Base-by-base conservation (phyloP, 1,284 basidiomycete species). In the Nidula niveotomentosa region DNA sequence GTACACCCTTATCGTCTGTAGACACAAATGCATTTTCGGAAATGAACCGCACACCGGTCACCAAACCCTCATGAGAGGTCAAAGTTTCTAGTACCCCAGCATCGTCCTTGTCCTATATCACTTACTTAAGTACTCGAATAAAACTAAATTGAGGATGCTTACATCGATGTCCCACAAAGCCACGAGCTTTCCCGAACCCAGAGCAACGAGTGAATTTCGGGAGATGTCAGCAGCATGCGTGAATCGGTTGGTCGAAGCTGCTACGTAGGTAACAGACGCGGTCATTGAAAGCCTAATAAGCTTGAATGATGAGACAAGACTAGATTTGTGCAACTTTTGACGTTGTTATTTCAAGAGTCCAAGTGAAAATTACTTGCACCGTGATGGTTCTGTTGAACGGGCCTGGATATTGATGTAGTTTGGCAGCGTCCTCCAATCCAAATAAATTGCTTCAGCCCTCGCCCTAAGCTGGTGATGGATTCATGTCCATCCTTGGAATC, bases 191-290 rank as follows among this genome's bases (percentile, higher is more conserved):
- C 85, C 86, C 0, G 92, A 85, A 15, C 89, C 95, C 61, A 91
- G 94, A 0, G 87, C 91, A 39, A 93, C 72, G 1, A 90, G 70
- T 2, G 86, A 86, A 18, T 74, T 68, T 1, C 70, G 64, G 1
- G 82, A 83, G 2, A 81, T 70, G 64, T 84, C 79, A 8, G 87
- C 87, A 1, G 85, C 83, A 60, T 88, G 80, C 44, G 82, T 78
- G 65, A 88, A 83, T 36, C 94, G 81, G 66, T 96, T 97, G 12
- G 84, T 81, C 6, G 93, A 84, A 0, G 91, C 84, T 1, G 92
- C 79, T 50, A 93, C 87, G 70, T 96, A 96, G n/a, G 81, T 71
- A 6, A 69, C 69, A n/a, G 68, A 68, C 49, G 60, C 56, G 37
- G 68, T 53, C 70, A 74, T 75, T 52, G 53, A 23, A 23, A 23